Evolutionary conservation across 2,329 filamentous ascomycete species (phyloP).

Genomic region (Diatrype stigma): DNA sequence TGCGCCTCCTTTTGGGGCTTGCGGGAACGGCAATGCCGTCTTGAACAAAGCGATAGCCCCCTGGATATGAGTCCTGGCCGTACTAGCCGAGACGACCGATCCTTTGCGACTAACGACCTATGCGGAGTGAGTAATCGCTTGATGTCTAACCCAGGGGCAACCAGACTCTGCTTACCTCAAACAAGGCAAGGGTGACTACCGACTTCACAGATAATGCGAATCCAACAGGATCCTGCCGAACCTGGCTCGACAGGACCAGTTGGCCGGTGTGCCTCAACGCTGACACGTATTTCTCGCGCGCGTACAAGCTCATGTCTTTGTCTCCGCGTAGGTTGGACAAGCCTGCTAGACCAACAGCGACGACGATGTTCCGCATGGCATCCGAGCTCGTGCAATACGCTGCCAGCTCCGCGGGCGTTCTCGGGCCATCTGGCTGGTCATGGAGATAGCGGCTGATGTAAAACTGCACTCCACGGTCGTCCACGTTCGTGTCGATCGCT

Average conservation of each 20-base stretch:
- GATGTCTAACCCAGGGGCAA: not conserved
- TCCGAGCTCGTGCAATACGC: conserved; percentile 33
- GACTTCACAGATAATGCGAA: conserved; percentile 44
- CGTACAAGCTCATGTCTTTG: conserved; percentile 38
- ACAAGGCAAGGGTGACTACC: conserved; percentile 56
- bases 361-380: conserved; percentile 44
- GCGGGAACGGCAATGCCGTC: conserved; percentile 36
- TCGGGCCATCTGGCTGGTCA: conserved; percentile 47
- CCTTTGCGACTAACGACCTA: conserved; percentile 40
- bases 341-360: conserved; percentile 55
- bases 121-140: conserved; percentile 10
- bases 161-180: conserved; percentile 44
- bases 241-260: conserved; percentile 28
- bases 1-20: conserved; percentile 39
- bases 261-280: conserved; percentile 46
- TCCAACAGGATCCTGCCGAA: conserved; percentile 25
- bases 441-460: conserved; percentile 48
- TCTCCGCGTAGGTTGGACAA: conserved; percentile 51
- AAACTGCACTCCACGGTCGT: conserved; percentile 47
- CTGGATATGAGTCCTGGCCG: conserved; percentile 54
- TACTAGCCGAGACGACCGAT: conserved; percentile 40
- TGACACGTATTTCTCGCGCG: conserved; percentile 49
- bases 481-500: conserved; percentile 37
- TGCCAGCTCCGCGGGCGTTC: conserved; percentile 32
- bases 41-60: conserved; percentile 57